These are phyloP conservation scores for Euryodendron excelsum DNA, from an alignment of 148 eudicot genomes.

Conservation along the genomic window DNA sequence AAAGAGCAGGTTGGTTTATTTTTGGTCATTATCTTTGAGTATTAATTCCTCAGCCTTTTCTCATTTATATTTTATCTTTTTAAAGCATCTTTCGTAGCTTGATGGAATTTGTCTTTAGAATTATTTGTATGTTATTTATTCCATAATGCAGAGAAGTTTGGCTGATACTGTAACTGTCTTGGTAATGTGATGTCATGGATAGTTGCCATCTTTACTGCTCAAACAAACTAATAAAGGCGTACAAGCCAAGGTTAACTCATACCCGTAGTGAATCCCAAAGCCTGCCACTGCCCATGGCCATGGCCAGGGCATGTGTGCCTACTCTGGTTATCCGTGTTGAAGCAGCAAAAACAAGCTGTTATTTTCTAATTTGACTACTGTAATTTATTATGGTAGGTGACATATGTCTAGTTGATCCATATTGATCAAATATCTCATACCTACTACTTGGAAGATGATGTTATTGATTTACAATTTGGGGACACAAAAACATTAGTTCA, in stretches of 20 bases:
- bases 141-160: background rate
- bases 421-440: background rate
- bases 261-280: background rate
- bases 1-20: constrained; percentile 57
- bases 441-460: background rate
- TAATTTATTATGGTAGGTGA: background rate
- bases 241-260: background rate
- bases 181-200: background rate
- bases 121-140: background rate
- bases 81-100: background rate
- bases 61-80: background rate
- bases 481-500: background rate
- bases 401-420: background rate
- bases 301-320: background rate
- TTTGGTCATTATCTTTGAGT: background rate
- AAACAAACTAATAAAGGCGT: background rate
- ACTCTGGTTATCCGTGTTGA: background rate
- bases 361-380: constrained; percentile 2
- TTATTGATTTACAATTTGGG: background rate
- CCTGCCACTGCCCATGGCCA: background rate
- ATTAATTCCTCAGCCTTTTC: background rate
- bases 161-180: background rate
- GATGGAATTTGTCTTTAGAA: background rate
- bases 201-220: background rate
- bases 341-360: constrained; percentile 1